Percentiles rank a stretch among this genome's conserved stretches.
Conservation (phyloP, 345 rosid species). For the Syzygium jambos region DNA sequence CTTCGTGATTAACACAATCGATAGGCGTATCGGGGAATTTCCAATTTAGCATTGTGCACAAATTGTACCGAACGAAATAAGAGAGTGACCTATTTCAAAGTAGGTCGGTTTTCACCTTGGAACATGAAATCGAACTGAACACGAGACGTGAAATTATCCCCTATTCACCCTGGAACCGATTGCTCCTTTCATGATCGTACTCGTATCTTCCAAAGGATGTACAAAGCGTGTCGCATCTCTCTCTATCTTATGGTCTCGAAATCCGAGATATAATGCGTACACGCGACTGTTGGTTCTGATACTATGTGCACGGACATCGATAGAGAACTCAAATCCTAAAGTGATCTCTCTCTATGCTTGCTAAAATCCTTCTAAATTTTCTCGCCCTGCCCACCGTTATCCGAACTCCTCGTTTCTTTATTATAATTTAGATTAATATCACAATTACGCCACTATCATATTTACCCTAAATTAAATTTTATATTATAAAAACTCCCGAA, state of each 20-base stretch:
- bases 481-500: no score
- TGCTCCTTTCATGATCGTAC: not conserved
- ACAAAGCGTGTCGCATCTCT: not conserved
- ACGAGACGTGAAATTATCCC: not conserved
- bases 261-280: not conserved
- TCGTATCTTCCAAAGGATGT: no score
- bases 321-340: not conserved
- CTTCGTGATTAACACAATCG: fast-evolving
- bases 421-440: not conserved
- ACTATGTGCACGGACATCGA: not conserved
- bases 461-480: no score
- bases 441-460: no score
- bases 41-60: fast-evolving
- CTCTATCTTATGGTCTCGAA: not conserved
- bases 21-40: fast-evolving
- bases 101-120: fast-evolving
- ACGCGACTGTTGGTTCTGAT: not conserved
- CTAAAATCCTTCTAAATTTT: no score
- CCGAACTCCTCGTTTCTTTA: not conserved
- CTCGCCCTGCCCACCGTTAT: fast-evolving
- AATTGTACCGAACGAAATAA: fast-evolving
- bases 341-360: not conserved
- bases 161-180: not conserved
- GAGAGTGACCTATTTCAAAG: fast-evolving
- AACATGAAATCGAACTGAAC: fast-evolving